Evolutionary conservation across 495 filamentous ascomycete species (phyloP).

Genomic region (Parathielavia appendiculata): DNA sequence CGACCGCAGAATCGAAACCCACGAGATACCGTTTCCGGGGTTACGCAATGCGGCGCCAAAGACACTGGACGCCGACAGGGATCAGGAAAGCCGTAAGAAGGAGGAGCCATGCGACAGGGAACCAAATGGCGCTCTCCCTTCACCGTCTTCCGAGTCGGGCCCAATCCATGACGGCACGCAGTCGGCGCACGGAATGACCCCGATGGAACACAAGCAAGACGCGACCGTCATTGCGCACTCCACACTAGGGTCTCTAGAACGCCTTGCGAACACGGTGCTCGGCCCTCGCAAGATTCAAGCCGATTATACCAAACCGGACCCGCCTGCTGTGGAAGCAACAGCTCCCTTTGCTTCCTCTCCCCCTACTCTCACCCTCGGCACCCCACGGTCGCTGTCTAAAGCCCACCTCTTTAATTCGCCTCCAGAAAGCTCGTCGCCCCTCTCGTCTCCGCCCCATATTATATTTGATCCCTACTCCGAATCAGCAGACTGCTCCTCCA

Average conservation of each 20-base stretch:
- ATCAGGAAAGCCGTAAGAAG: neutral
- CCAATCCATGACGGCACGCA: no score
- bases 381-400: conserved; percentile 3
- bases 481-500: conserved; percentile 29
- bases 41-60: neutral
- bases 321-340: neutral
- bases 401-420: conserved; percentile 6
- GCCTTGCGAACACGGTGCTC: conserved; percentile 15
- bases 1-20: neutral
- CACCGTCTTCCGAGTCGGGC: neutral
- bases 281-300: neutral
- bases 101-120: neutral
- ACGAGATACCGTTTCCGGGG: conserved; percentile 1
- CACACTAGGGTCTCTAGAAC: neutral
- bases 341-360: conserved; percentile 21
- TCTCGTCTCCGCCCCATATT: conserved; percentile 44
- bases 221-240: no score
- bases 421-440: conserved; percentile 37
- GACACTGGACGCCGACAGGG: neutral
- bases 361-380: conserved; percentile 20
- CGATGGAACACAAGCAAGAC: no score
- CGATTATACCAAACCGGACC: neutral
- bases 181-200: no score
- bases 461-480: conserved; percentile 44
- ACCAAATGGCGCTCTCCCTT: neutral